Evolutionary conservation across 352 stramenopile species (phyloP), one percentile per base, ranked within the genome.

Genomic region (Phytophthora brassicae): DNA sequence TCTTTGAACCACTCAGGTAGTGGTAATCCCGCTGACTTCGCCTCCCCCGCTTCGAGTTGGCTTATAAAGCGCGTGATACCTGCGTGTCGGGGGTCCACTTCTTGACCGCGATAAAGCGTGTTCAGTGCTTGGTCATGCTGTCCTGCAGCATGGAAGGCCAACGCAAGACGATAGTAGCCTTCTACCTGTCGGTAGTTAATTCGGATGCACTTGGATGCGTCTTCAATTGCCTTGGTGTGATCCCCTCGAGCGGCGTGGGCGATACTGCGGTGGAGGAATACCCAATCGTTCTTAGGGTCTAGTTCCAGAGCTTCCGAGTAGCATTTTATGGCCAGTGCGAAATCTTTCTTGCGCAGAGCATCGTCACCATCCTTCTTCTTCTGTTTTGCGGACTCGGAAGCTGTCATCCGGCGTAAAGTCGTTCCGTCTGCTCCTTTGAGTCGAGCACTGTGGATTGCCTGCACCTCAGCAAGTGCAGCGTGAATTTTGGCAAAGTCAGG

Each of bases 401-500:
- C 60, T n/a, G 72, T 70, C 60, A 77, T 56, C 8, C 64, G 67
- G 7, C 67, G 67, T 13, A 66, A 48, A 3, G 46, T 57, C 2
- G 33, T 42, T 3, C 36, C 43, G 36, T 61, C 51, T 2, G 24
- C 48, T 26, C 66, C 66, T 51, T 72, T 69, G 13, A 55, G 38
- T 17, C 43, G 36, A 16, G 60, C 12, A 16, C 67, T 70, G 28
- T 50, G 45, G 54, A 77, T 59, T 12, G 57, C 56, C 24, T 85
- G 68, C 36, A 91, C 74, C 62, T 92, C 80, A 8, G 39, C 51
- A 13, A 93, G 70, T 14, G 81, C 61, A 33, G 84, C 66, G 3
- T 70, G 72, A 54, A 94, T 68, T 60, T 92, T 86, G 2, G 59
- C 55, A 43, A 88, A 88, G 52, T 88, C 79, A 8, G 84, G 84